phyloP scores from a whole-genome alignment of 108 stramenopile species.

The Nitzschia sp. region DNA sequence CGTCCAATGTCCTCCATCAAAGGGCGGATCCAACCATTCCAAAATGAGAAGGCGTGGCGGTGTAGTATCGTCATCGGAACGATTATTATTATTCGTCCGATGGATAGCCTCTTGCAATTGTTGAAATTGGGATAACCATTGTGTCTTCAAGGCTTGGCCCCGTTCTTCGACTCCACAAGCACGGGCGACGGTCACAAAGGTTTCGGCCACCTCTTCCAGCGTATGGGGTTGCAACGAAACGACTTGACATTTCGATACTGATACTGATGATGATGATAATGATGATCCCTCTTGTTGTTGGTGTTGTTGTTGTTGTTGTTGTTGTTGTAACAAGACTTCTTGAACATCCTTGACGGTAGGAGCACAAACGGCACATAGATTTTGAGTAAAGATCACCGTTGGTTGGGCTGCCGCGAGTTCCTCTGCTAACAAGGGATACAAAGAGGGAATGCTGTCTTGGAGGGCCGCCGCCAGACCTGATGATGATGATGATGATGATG shows the following conservation, averaged over 20 bases:
- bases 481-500: slow-evolving; percentile 3
- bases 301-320: not conserved
- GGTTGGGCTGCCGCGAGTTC: slow-evolving; percentile 53
- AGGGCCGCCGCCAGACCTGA: slow-evolving; percentile 10
- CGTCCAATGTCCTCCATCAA: slow-evolving; percentile 92
- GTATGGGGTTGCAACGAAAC: slow-evolving; percentile 74
- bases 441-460: slow-evolving; percentile 41
- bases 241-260: slow-evolving; percentile 17
- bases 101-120: slow-evolving; percentile 22
- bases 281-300: no score
- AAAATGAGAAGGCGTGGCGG: slow-evolving; percentile 65
- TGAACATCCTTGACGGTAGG: slow-evolving; percentile 57
- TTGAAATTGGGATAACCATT: slow-evolving; percentile 40
- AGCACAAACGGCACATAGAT: slow-evolving; percentile 85
- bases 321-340: slow-evolving; percentile 12
- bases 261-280: no score
- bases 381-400: slow-evolving; percentile 83
- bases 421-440: slow-evolving; percentile 66
- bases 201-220: slow-evolving; percentile 69
- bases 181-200: slow-evolving; percentile 59
- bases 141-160: slow-evolving; percentile 36
- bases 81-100: no score
- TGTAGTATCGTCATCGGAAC: not conserved
- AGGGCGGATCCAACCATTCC: slow-evolving; percentile 93
- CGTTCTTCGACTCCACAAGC: slow-evolving; percentile 61